Conservation (phyloP, 129 eudicot genomes). For the Glebionis coronaria region DNA sequence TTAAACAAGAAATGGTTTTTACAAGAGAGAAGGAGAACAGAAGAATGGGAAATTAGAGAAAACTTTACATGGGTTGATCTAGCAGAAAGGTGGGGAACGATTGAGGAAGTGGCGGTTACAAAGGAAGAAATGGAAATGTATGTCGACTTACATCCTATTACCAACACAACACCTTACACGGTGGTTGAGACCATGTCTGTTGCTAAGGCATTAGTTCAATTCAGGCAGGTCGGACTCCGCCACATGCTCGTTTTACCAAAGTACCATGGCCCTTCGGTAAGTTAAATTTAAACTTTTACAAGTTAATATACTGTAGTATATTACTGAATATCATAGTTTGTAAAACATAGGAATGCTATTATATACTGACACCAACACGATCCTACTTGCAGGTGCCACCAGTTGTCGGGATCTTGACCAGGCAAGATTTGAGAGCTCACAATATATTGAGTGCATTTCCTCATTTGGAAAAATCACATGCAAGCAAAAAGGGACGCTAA, state of each 20-base stretch:
- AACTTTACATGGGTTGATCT: slow-evolving; percentile 75
- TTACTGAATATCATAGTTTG: not conserved
- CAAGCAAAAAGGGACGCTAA: slow-evolving; percentile 52
- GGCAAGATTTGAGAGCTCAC: slow-evolving; percentile 95
- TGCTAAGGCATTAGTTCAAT: slow-evolving; percentile 94
- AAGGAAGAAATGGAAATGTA: slow-evolving; percentile 88
- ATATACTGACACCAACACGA: slow-evolving; percentile 37
- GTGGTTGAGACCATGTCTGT: slow-evolving; percentile 87
- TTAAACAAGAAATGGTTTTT: slow-evolving; percentile 90
- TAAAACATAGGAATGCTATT: slow-evolving; percentile 1
- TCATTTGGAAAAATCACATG: slow-evolving; percentile 52
- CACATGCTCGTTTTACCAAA: slow-evolving; percentile 88
- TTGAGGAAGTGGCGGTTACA: slow-evolving; percentile 72
- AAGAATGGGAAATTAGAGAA: slow-evolving; percentile 86
- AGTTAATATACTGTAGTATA: not conserved
- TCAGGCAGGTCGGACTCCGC: slow-evolving; percentile 93
- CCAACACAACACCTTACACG: slow-evolving; percentile 87
- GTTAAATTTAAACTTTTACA: slow-evolving; percentile 9
- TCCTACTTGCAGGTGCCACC: slow-evolving; percentile 62
- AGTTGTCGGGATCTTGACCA: slow-evolving; percentile 91
- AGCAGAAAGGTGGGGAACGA: slow-evolving; percentile 67
- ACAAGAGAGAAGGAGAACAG: slow-evolving; percentile 63
- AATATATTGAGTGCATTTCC: slow-evolving; percentile 73
- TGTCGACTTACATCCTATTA: slow-evolving; percentile 89
- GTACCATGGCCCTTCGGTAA: slow-evolving; percentile 72